phyloP scores from a whole-genome alignment of 306 rosid species.

The Corylus avellana region DNA sequence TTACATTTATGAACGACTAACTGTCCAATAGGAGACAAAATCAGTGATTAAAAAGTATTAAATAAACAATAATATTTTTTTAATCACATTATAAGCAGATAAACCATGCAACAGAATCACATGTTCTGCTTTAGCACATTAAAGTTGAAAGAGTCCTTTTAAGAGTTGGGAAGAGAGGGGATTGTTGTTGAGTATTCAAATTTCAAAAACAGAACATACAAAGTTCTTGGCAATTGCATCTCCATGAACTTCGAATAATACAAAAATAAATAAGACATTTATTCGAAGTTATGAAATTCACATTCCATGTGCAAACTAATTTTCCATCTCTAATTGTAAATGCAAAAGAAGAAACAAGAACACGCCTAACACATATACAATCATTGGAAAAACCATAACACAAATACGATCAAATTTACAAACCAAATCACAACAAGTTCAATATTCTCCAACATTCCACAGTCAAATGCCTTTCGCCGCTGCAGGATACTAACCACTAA shows the following conservation, averaged over 20 bases:
- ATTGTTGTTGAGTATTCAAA: background rate
- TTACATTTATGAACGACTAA: constrained; percentile 50
- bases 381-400: background rate
- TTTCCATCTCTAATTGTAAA: background rate
- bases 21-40: constrained; percentile 31
- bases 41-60: background rate
- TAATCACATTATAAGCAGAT: background rate
- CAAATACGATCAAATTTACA: background rate
- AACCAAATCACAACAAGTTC: background rate
- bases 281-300: background rate
- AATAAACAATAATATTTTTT: background rate
- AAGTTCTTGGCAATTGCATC: background rate
- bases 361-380: background rate
- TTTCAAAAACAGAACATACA: background rate
- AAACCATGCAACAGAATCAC: background rate
- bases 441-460: background rate
- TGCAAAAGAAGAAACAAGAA: background rate
- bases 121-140: background rate
- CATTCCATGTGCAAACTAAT: background rate
- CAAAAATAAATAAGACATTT: background rate
- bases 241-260: background rate
- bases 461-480: background rate
- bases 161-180: background rate
- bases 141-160: background rate
- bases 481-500: background rate